These are phyloP conservation scores for Coemansia sp. DNA, from an alignment of 371 early-diverging fungal genomes.

Conservation along the genomic window DNA sequence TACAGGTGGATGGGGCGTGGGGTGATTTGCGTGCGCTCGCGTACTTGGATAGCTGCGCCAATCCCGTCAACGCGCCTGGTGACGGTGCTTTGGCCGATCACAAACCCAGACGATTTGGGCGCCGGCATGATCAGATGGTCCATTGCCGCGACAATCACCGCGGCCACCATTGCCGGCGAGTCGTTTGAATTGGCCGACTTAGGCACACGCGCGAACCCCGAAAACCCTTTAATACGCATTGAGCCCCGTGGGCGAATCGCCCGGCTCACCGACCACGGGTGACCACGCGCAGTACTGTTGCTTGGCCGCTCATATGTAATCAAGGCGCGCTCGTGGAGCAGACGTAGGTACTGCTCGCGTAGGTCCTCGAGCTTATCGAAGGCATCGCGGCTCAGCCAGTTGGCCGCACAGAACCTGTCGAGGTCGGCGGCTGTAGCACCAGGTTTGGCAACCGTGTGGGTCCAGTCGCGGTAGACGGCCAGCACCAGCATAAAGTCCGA, in stretches of 20 bases:
- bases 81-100: constrained; percentile 51
- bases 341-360: constrained; percentile 74
- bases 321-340: constrained; percentile 74
- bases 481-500: neutral
- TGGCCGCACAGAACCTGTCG: constrained; percentile 56
- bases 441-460: constrained; percentile 50
- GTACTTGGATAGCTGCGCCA: constrained; percentile 14
- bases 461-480: constrained; percentile 55
- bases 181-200: neutral
- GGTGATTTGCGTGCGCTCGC: constrained; percentile 11
- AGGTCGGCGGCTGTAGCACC: constrained; percentile 54
- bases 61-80: constrained; percentile 44
- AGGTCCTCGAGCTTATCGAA: constrained; percentile 73
- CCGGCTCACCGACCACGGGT: neutral
- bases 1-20: constrained; percentile 30
- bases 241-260: neutral
- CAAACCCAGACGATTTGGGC: constrained; percentile 7
- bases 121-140: neutral
- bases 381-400: constrained; percentile 63
- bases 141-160: neutral
- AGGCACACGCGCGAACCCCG: neutral
- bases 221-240: neutral
- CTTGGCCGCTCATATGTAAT: constrained; percentile 39
- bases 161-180: neutral
- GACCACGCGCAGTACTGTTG: neutral